Conservation (phyloP, 1,139 yeast species). For the Candida sp. region DNA sequence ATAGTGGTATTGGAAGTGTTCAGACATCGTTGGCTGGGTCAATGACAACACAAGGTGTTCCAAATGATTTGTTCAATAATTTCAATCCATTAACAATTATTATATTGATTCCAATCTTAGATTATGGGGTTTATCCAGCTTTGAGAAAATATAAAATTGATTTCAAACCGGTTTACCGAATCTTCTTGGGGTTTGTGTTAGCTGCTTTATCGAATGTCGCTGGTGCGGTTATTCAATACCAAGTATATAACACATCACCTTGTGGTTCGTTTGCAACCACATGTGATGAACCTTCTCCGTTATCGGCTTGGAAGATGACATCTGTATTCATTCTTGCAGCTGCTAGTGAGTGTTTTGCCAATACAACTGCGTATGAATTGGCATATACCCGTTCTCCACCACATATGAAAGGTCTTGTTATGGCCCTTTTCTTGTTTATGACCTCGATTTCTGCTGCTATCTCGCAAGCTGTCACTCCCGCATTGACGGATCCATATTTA, state of each 20-base stretch:
- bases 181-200: constrained; percentile 31
- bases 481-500: constrained; percentile 51
- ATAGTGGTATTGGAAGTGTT: constrained; percentile 62
- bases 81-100: constrained; percentile 69
- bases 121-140: constrained; percentile 55
- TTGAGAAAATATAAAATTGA: constrained; percentile 44
- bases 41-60: constrained; percentile 64
- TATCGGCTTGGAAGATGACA: constrained; percentile 56
- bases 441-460: constrained; percentile 62
- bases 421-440: constrained; percentile 62
- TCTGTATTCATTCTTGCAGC: constrained; percentile 55
- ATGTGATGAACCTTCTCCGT: constrained; percentile 47
- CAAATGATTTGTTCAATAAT: constrained; percentile 67
- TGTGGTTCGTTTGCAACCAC: constrained; percentile 43
- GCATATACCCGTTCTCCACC: constrained; percentile 71
- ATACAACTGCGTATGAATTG: constrained; percentile 64
- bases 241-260: constrained; percentile 33
- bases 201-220: constrained; percentile 37
- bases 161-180: constrained; percentile 35
- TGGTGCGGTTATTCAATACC: constrained; percentile 37
- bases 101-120: constrained; percentile 61
- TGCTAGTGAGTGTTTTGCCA: constrained; percentile 67
- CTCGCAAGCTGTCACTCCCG: constrained; percentile 53
- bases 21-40: constrained; percentile 67
- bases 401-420: constrained; percentile 63